These are phyloP conservation scores for Rheum nobile DNA, from an alignment of 148 eudicot species.

Conservation along the genomic window DNA sequence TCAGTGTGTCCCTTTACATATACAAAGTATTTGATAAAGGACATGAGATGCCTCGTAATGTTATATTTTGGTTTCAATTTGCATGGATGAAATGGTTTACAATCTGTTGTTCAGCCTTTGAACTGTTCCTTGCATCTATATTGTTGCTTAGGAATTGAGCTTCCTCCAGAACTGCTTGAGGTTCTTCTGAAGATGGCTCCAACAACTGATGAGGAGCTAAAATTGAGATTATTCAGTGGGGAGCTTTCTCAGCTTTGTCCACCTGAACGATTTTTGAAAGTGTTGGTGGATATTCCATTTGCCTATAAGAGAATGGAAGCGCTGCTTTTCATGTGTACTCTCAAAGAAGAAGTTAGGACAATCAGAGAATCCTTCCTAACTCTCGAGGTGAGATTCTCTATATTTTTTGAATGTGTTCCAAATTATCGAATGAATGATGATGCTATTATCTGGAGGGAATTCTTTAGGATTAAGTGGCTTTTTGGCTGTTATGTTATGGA, in stretches of 20 bases:
- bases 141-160: constrained; percentile 39
- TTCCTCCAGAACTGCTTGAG: constrained; percentile 63
- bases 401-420: neutral
- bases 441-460: neutral
- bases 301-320: constrained; percentile 57
- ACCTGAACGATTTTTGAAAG: constrained; percentile 72
- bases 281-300: constrained; percentile 59
- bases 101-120: neutral
- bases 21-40: neutral
- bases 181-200: constrained; percentile 78
- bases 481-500: neutral
- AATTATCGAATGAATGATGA: neutral
- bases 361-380: constrained; percentile 46
- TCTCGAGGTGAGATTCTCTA: constrained; percentile 36
- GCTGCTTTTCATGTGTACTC: constrained; percentile 52
- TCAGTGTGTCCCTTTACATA: neutral
- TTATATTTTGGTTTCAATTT: neutral
- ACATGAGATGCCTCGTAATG: neutral
- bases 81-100: neutral
- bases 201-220: constrained; percentile 60
- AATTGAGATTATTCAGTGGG: constrained; percentile 51
- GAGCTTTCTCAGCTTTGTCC: constrained; percentile 58
- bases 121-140: neutral
- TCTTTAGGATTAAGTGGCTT: neutral
- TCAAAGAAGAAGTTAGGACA: constrained; percentile 45